These are phyloP conservation scores for Athelia psychrophila DNA, from an alignment of 1,284 basidiomycete species.

Conservation along the genomic window DNA sequence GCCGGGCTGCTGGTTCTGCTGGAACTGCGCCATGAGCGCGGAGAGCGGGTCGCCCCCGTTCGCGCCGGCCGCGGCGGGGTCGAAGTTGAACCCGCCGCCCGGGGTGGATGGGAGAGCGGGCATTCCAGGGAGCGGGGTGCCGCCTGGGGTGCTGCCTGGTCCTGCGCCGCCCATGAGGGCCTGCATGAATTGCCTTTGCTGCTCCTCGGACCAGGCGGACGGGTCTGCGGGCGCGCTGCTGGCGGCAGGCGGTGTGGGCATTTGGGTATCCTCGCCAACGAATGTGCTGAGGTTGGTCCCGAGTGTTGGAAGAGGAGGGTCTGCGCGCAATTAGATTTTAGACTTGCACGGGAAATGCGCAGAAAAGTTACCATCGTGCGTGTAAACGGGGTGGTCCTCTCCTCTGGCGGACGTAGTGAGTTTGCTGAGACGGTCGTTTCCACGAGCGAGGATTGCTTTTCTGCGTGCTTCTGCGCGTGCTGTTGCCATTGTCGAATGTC, in stretches of 20 bases:
- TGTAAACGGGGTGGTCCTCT: constrained; percentile 61
- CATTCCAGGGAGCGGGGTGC: constrained; percentile 9
- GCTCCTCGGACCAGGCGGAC: constrained; percentile 60
- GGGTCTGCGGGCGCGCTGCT: constrained; percentile 38
- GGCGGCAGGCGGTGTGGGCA: constrained; percentile 16
- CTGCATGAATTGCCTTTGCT: constrained; percentile 62
- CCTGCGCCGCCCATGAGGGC: constrained; percentile 47
- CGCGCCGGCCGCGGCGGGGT: constrained; percentile 6
- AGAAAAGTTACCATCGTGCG: constrained; percentile 43
- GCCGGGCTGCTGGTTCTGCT: constrained; percentile 7
- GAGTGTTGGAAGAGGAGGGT: constrained; percentile 39
- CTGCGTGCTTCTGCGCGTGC: constrained; percentile 70
- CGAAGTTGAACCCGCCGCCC: constrained; percentile 13
- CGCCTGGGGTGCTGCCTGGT: constrained; percentile 17
- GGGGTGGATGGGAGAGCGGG: constrained; percentile 12
- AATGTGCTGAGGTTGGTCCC: constrained; percentile 42
- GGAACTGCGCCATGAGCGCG: constrained; percentile 26
- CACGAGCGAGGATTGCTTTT: constrained; percentile 69
- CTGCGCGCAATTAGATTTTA: constrained; percentile 22
- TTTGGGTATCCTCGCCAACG: constrained; percentile 54
- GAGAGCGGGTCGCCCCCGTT: constrained; percentile 26
- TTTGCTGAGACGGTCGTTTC: constrained; percentile 69
- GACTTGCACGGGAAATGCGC: no score
- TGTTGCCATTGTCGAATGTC: constrained; percentile 32
- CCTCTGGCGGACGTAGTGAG: constrained; percentile 73